Percentiles rank a stretch among this genome's conserved stretches.
phyloP scores from a whole-genome alignment of 2,329 filamentous ascomycete species.

The Diaporthe humulicola region DNA sequence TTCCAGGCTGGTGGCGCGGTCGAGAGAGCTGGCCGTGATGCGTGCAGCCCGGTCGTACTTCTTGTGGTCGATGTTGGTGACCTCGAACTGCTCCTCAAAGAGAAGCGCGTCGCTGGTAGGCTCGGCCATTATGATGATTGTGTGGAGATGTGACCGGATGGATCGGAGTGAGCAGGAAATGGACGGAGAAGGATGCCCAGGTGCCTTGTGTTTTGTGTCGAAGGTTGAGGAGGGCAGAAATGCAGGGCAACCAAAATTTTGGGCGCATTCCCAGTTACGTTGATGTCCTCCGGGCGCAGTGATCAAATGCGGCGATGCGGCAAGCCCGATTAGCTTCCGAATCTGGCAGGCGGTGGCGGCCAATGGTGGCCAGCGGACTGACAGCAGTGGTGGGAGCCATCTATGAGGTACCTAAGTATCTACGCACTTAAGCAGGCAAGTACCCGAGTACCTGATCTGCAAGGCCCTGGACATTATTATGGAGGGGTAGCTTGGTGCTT shows the following conservation, averaged over 20 bases:
- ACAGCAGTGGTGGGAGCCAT: slow-evolving; percentile 14
- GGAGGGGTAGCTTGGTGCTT: slow-evolving; percentile 37
- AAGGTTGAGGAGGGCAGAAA: background rate
- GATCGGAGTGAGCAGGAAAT: background rate
- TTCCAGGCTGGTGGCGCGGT: slow-evolving; percentile 80
- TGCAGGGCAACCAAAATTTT: background rate
- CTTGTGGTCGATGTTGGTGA: slow-evolving; percentile 82
- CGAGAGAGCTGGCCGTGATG: slow-evolving; percentile 79
- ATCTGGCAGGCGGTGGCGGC: background rate
- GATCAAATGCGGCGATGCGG: background rate
- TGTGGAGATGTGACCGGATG: background rate
- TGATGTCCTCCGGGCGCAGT: slow-evolving; percentile 3
- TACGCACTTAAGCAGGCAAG: background rate
- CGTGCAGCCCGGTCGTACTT: slow-evolving; percentile 98
- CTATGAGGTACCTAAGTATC: background rate
- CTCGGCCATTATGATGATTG: slow-evolving; percentile 55
- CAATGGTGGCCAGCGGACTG: background rate
- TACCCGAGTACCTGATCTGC: background rate
- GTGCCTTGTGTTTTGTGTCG: background rate
- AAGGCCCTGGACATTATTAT: slow-evolving; percentile 22
- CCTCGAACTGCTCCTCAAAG: slow-evolving; percentile 91
- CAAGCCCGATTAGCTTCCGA: background rate
- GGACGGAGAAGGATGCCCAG: background rate
- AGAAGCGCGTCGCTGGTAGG: slow-evolving; percentile 88
- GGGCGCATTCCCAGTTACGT: background rate